Evolutionary conservation across 352 stramenopile genomes (phyloP), one percentile per base, ranked within the genome.

Genomic region (Globisporangium okanoganense): DNA sequence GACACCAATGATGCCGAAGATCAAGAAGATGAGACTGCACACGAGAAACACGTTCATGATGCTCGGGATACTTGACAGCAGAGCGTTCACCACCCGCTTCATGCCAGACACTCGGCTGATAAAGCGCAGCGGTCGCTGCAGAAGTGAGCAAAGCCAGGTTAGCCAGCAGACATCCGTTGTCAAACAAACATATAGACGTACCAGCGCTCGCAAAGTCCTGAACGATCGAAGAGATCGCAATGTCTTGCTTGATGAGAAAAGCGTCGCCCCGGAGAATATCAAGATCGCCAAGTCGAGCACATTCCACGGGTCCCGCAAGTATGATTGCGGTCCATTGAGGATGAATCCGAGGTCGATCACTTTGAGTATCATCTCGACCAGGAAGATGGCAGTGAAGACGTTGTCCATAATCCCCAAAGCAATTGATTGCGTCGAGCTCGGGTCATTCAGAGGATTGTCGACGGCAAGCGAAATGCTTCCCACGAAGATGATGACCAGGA

Each of bases 21-120:
- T 85, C 40, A 97, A 89, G 55, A 86, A 83, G 62, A 97, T 97
- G 31, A 97, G 82, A 18, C 88, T 88, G 57, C 86, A 95, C 1
- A 98, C 76, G 43, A 94, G 64, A 14, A 82, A 72, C 0, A 95
- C 74, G 59, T 95, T 94, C 53, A 90, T 65, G 47, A 95, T 86
- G 50, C 67, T 75, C 12, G 83, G 85, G 43, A 96, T 88, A 55
- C 79, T 86, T 16, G 72, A 72, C 5, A 96, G 59, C 40, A 96
- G 62, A 1, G 84, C 73, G 41, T 94, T 88, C 13, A 98, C 81
- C 2, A 95, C 84, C 1, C 90, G 58, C 50, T 83, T 78, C 64
- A 95, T 82, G 8, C 80, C 83, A 7, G 79, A 73, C 14, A 78
- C 65, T 3, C 84, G 69, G 27, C 75, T 84, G 56, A 96, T 87